Evolutionary conservation across 257 asterid species (phyloP).

Genomic region (Verbena officinalis): DNA sequence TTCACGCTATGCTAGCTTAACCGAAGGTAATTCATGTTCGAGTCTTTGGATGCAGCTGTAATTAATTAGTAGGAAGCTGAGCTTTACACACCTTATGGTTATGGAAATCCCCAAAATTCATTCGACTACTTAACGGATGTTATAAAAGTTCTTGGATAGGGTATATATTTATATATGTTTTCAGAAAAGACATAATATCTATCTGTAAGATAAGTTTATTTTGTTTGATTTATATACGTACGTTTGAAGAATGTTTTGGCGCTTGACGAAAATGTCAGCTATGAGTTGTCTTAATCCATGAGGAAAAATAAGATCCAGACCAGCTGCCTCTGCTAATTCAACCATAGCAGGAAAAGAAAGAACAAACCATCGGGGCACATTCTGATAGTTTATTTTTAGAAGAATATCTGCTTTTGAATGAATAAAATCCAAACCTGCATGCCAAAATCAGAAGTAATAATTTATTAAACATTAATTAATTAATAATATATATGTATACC

Average conservation of each 20-base stretch:
- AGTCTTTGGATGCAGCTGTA: too few species aligned
- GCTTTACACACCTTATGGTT: too few species aligned
- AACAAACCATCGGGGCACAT: constrained; percentile 52
- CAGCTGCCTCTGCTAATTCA: constrained; percentile 41
- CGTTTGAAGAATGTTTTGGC: constrained; percentile 43
- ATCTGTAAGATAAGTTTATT: too few species aligned
- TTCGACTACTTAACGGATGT: too few species aligned
- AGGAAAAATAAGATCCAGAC: constrained; percentile 32
- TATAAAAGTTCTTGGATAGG: too few species aligned
- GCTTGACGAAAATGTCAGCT: constrained; percentile 29
- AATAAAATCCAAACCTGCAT: constrained; percentile 48
- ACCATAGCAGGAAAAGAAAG: constrained; percentile 53
- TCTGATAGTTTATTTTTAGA: constrained; percentile 24
- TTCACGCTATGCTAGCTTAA: too few species aligned
- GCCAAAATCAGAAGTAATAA: not conserved
- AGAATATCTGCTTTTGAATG: constrained; percentile 35
- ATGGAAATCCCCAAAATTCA: too few species aligned
- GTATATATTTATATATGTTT: too few species aligned
- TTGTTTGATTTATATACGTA: constrained; percentile 2
- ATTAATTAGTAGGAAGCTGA: too few species aligned
- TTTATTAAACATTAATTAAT: not conserved
- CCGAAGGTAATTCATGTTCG: too few species aligned
- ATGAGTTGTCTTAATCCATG: constrained; percentile 9
- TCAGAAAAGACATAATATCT: too few species aligned
- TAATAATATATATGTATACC: not conserved